Evolutionary conservation across 2,329 filamentous ascomycete species (phyloP), one percentile per base, ranked within the genome.

Genomic region (Dothistroma pini): DNA sequence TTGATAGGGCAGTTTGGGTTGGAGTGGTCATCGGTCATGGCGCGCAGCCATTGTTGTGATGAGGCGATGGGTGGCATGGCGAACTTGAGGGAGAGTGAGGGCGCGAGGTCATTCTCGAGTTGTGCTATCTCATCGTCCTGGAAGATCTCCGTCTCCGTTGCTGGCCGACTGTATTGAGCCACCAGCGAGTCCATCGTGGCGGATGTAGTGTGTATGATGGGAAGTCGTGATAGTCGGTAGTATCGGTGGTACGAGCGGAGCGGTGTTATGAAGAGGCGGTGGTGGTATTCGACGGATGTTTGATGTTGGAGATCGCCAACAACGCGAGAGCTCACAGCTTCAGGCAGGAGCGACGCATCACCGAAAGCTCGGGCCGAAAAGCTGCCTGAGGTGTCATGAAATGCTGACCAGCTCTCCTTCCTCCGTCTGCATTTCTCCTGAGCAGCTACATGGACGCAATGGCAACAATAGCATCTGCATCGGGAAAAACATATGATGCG

Each of bases 1-100:
- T 99, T 99, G 85, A 99, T 99, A 70, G 95, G 95, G 79, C 93
- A 97, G 79, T 90, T 87, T 62, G 95, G 92, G 83, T 99, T 99
- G 72, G 92, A 88, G 78, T 93, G 88, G 85, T 99, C 95, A 82
- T 99, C 95, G 70, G 95, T 97, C 78, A 91, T 91, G 70, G 95
- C 91, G 75, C 95, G 93, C 73, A 99, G 91, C 89, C 95, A 99
- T 73, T 91, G 87, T 67, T 92, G 90, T 70, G 91, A 90, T 90
- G 96, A 75, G 41, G 91, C 88, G 77, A 97, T 86, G 57, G 95
- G 93, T 60, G 95, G 95, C 79, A 99, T 89, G 71, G 91, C 90
- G 79, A 99, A 99, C 79, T 93, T 96, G 76, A 96, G 86, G 57
- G 91, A 93, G 70, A 96, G 83, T 70, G 87, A 86, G 72, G 91